These are phyloP conservation scores for Magnaporthales sp. DNA, from an alignment of 2,329 filamentous ascomycete genomes.

Conservation along the genomic window DNA sequence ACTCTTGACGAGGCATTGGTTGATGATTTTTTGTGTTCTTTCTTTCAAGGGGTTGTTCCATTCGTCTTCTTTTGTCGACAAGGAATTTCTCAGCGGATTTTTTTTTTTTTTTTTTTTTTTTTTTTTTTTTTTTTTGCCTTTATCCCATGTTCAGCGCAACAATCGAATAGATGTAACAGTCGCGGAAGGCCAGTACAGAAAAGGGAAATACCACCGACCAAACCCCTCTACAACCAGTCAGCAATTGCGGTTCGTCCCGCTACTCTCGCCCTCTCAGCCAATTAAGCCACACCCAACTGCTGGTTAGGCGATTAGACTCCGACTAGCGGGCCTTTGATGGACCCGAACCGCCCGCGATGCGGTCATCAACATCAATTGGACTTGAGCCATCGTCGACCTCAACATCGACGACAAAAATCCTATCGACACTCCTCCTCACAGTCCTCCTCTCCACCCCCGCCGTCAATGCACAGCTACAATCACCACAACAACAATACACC, in stretches of 20 bases:
- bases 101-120: not conserved
- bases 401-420: not conserved
- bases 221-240: not conserved
- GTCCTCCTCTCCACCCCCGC: conserved; percentile 14
- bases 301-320: not conserved
- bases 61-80: not conserved
- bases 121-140: not conserved
- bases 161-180: not conserved
- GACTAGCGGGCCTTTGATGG: not conserved
- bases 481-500: conserved; percentile 14
- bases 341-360: not conserved
- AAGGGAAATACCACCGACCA: not conserved
- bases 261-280: not conserved
- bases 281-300: not conserved
- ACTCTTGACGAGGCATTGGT: not conserved
- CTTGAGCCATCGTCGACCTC: not conserved
- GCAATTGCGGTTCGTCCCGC: not conserved
- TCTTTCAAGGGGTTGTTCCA: not conserved
- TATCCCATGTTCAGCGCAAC: not conserved
- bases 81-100: not conserved
- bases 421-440: conserved; percentile 16
- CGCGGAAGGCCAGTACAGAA: not conserved
- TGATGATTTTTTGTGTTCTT: not conserved
- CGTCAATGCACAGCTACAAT: conserved; percentile 7
- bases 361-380: not conserved